Base-by-base conservation (phyloP, 2,329 filamentous ascomycete species). In the Sporothrix mexicana region DNA sequence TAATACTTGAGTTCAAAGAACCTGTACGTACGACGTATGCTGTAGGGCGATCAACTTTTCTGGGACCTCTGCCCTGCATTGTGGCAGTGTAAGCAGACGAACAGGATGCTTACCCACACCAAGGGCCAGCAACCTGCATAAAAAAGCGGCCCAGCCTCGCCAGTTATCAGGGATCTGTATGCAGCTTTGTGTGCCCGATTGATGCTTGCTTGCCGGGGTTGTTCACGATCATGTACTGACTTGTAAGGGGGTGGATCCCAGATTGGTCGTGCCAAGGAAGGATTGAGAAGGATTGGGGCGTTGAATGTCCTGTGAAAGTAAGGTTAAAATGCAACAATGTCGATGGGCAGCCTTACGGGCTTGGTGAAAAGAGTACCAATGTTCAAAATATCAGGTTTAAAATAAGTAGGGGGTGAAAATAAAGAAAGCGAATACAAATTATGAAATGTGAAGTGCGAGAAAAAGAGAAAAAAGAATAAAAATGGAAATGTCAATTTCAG, bases 111-210 rank as follows among this genome's bases (percentile, higher is more conserved):
- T 61, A 61, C 30, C 57, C 30, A 61, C 57, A 12, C 45, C 23
- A 30, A 13, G 43, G 43, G 43, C 17, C 43, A 68, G 64, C 43
- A 68, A 47, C 66, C 66, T 69, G 66, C 66, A 69, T 69, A 13
- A 57, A 43, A 61, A 43, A 62, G 36, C 59, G 36, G 30, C 59
- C 30, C 59, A 43, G 57, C 30, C 30, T 36, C 30, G 30, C 7
- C 30, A 7, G 30, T 10, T 20, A 41, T 2, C 30, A 62, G 57
- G 57, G 25, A 36, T 41, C 2, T 30, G 10, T 30, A 23, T 59
- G 10, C 55, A 30, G 20, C 20, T 20, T 30, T 57, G 12, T 36
- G 12, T 30, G 30, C 30, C 30, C 30, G 30, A 36, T 36, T 36
- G 7, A 36, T 36, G 30, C 30, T 36, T 36, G 30, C 7, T 36